Evolutionary conservation across 192 early-diverging fungal genomes (phyloP).

Genomic region (Gonapodya prolifera): DNA sequence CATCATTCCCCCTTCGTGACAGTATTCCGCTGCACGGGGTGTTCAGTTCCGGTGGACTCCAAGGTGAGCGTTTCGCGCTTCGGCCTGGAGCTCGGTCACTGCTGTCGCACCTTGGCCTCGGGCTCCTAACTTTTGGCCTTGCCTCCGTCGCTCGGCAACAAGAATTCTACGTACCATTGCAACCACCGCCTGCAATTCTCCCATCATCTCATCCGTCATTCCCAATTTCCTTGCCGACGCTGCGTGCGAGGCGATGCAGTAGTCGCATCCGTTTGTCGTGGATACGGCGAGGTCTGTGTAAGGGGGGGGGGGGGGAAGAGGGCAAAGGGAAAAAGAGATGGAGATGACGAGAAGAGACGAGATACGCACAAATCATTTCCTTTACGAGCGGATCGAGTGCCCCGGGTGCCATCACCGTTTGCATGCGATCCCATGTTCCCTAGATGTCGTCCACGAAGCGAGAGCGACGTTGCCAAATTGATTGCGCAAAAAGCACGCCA

Average conservation of each 20-base stretch:
- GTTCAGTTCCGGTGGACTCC: too few species aligned
- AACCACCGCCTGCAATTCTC: neutral
- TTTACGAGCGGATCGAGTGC: neutral
- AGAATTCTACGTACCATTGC: neutral
- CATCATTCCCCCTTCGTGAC: too few species aligned
- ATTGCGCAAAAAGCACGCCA: too few species aligned
- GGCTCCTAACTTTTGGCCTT: too few species aligned
- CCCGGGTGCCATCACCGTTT: neutral
- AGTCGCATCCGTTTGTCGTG: conserved; percentile 3
- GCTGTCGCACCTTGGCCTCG: too few species aligned
- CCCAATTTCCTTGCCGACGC: neutral
- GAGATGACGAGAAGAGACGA: neutral
- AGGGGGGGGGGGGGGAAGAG: neutral
- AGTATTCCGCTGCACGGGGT: too few species aligned
- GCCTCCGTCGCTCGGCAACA: neutral
- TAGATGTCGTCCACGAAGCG: neutral
- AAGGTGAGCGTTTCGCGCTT: too few species aligned
- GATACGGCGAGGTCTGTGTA: neutral
- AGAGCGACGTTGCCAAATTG: too few species aligned
- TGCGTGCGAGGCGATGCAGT: conserved; percentile 2
- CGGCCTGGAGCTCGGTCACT: too few species aligned
- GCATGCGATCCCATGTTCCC: neutral
- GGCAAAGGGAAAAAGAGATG: neutral
- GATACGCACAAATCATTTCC: neutral
- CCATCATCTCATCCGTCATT: neutral